Base-by-base conservation (phyloP, 257 asterid species). In the Cordia subcordata region DNA sequence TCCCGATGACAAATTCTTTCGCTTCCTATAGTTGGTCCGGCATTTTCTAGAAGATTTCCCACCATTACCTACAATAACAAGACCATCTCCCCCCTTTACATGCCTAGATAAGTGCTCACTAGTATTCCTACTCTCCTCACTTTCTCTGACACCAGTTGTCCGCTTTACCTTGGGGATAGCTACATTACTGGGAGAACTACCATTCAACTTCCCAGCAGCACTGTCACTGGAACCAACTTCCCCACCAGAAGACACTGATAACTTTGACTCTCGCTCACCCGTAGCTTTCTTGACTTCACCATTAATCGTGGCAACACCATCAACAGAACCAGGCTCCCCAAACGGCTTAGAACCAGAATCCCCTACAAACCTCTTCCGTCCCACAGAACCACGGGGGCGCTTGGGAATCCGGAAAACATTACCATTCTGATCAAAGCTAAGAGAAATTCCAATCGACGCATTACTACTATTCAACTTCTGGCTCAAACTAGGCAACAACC, bases 381-480 rank as follows among this genome's bases (percentile, higher is more conserved):
- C 72, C 57, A 81, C 75, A n/a, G 74, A 66, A 53, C 95, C 96
- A 67, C 96, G 88, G 10, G 96, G 99, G 8, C 96, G 85, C 80
- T 75, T 87, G 15, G 99, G 99, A 60, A 86, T 70, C 61, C 72
- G 79, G 66, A 94, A 79, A 53, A 70, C 64, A 64, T 72, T 78
- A 22, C 85, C 94, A 67, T 71, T 76, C 19, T 63, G 83, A 67
- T 70, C 83, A 72, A 94, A 74, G 63, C 72, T 66, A 65, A 87
- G 68, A 8, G 96, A 70, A 67, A 74, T 61, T 33, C 88, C 88
- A 72, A 69, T 78, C 69, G 77, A 55, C 53, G 67, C 82, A 46
- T 76, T 75, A 62, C 65, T 63, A 67, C 60, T 70, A 58, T 53
- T 71, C 18, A 68, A 63, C 35, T 72, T 80, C n/a, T 72, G 61